A percentile compares a stretch with the other conserved stretches of the same genome.
These are phyloP conservation scores for Smittium mucronatum DNA, from an alignment of 371 early-diverging fungal genomes.

Conservation along the genomic window DNA sequence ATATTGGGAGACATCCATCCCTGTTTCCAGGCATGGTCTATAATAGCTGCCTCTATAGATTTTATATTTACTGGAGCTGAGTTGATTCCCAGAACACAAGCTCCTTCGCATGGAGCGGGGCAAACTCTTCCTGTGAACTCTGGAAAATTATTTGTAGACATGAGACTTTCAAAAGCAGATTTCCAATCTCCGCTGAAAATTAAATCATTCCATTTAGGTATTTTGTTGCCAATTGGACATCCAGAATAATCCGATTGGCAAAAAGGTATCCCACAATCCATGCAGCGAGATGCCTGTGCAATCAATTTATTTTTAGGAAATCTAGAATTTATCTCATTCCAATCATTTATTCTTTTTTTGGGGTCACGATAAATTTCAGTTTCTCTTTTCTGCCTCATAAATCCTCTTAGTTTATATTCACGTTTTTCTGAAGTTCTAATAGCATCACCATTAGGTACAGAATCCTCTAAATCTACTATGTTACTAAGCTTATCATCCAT, in stretches of 20 bases:
- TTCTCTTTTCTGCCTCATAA: conserved; percentile 82
- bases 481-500: background rate
- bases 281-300: conserved; percentile 91
- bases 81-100: conserved; percentile 83
- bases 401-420: conserved; percentile 75
- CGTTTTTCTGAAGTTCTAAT: conserved; percentile 48
- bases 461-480: conserved; percentile 83
- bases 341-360: conserved; percentile 67
- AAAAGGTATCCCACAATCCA: conserved; percentile 96
- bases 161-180: conserved; percentile 79
- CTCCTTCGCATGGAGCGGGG: conserved; percentile 90
- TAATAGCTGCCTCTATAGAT: conserved; percentile 91
- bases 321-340: conserved; percentile 85
- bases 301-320: conserved; percentile 63
- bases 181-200: conserved; percentile 89
- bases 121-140: conserved; percentile 86
- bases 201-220: conserved; percentile 96
- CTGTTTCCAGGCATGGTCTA: conserved; percentile 86
- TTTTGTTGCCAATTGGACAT: conserved; percentile 93
- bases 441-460: conserved; percentile 55
- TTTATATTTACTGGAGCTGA: conserved; percentile 90
- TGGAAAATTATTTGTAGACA: conserved; percentile 97
- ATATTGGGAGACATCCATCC: conserved; percentile 87
- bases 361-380: conserved; percentile 78
- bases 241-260: conserved; percentile 86